A percentile compares a stretch with the other conserved stretches of the same genome.
phyloP scores from a whole-genome alignment of 345 rosid genomes.

The Cardamine chenopodiifolia region DNA sequence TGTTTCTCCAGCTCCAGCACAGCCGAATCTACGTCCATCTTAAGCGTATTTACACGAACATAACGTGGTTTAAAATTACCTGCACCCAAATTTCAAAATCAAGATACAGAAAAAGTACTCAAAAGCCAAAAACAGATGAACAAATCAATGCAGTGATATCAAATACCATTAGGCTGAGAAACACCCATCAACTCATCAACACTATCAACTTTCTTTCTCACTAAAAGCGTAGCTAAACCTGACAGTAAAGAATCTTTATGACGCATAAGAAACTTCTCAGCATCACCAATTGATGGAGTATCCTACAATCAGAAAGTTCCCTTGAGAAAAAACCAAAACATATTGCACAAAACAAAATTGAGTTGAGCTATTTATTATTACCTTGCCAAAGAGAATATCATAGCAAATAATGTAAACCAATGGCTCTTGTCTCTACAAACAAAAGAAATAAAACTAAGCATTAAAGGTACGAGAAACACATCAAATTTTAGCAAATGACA shows the following conservation, averaged over 20 bases:
- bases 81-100: conserved; percentile 44
- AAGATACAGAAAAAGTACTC: background rate
- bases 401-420: conserved; percentile 69
- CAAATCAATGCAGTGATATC: background rate
- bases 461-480: conserved; percentile 1
- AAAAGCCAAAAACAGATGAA: background rate
- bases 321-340: conserved; percentile 1
- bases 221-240: conserved; percentile 64
- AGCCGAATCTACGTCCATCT: conserved; percentile 70
- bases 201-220: conserved; percentile 59
- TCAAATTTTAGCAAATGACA: background rate
- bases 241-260: conserved; percentile 56
- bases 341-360: background rate
- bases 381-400: conserved; percentile 84
- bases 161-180: conserved; percentile 57
- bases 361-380: conserved; percentile 33
- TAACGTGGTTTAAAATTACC: conserved; percentile 71
- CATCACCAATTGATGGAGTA: conserved; percentile 64
- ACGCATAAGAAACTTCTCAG: conserved; percentile 68
- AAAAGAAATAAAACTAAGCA: background rate
- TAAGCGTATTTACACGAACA: conserved; percentile 86
- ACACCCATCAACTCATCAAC: conserved; percentile 62
- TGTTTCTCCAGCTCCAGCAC: conserved; percentile 61
- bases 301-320: conserved; percentile 49
- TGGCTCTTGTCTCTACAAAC: conserved; percentile 71